Base-by-base conservation (phyloP, 257 asterid genomes). In the Salvia hispanica region DNA sequence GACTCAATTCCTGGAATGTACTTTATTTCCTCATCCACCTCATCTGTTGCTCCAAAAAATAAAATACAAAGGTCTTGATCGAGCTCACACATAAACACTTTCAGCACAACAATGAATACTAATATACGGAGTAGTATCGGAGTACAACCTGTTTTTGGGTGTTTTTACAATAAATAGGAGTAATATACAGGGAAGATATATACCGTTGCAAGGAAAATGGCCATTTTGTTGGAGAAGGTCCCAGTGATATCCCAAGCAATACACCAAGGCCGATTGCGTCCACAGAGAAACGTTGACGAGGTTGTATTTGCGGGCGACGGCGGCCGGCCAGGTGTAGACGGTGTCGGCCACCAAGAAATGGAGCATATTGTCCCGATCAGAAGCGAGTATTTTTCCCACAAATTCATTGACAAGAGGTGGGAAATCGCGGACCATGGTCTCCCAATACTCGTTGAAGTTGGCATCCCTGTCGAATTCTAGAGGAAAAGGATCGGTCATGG, bases 301-400 rank as follows among this genome's bases (percentile, higher is more conserved):
- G 6, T 74, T 69, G 67, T 75, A 63, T 18, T 85, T 85, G 13
- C 39, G 43, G 7, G 92, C 87, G 33, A 83, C 37, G 9, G 16
- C 13, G 2, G 75, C 64, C 6, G 80, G 68, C 87, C 86, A 85
- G 2, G 21, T 6, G 42, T 33, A 81, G 61, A 67, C 13, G 46
- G 81, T 73, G 53, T 86, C 90, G 11, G 81, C 48, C 6, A 86
- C 82, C 68, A 83, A 58, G 52, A 85, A 81, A 13, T 65, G 57
- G 3, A 39, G 74, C 3, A 25, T 16, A n/a, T n/a, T n/a, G 47
- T 9, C 4, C 0, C 84, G 85, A 18, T 81, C 77, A 44, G 80
- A 67, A 3, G 15, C 11, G 12, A 80, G 51, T 0, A 69, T 18
- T 5, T 72, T 71, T 5, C 64, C 83, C 3, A 85, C 76, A 31